Base-by-base conservation (phyloP, 176 grass and related monocot species). In the Rhynchospora tenuis region DNA sequence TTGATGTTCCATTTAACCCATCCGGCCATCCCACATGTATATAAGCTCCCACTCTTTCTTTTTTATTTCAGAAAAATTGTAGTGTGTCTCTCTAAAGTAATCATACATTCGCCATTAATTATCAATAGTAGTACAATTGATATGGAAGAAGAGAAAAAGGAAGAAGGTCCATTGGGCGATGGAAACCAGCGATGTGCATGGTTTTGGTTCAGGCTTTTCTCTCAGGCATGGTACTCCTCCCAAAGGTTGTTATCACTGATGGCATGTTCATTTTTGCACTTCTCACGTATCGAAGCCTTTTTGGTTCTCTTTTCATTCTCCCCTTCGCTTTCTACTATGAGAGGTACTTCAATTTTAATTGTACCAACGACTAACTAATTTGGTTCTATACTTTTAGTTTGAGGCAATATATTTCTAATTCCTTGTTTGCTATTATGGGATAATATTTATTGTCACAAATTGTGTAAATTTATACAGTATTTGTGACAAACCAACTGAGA, bases 211-310 rank as follows among this genome's bases (percentile, higher is more conserved):
- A 91, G 74, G 19, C 86, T 1, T 84, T 89, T 84, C 76, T 22
- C 0, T 79, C 87, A 22, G 90, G 90, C 48, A 82, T 91, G 90
- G 50, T 89, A 33, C 61, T 91, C 73, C 79, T 91, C 12, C 79
- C 86, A 9, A 91, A 88, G 80, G 51, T 91, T 12, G 46, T 80
- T 3, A 84, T 91, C 80, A 51, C 52, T 44, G 17, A 54, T 11
- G 84, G 90, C 59, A 67, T 87, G 62, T 91, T 86, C 74, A 38
- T 88, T 57, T 88, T 84, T 33, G 62, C 86, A 23, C 86, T 91
- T 17, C 80, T 88, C 29, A 23, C 86, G 8, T 89, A 88, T 56
- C 90, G 86, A 23, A 86, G 84, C 22, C 29, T 86, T 44, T 64
- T 88, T 23, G 90, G 78, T 58, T 74, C 90, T 45, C 42, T 59